Base-by-base conservation (phyloP, 805 yeast genomes). In the Saccharomyces jurei region DNA sequence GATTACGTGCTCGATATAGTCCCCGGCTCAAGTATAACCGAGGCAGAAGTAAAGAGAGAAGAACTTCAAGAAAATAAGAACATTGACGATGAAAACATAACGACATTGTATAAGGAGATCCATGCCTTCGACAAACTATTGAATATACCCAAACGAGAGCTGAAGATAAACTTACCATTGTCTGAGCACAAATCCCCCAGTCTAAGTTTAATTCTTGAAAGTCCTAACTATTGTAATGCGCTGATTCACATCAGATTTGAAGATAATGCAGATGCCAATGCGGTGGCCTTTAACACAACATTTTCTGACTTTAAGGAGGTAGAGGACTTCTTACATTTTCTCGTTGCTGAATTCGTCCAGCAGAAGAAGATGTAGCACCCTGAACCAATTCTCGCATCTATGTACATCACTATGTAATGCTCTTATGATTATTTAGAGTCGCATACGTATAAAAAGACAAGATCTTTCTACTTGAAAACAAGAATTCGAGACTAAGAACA, bases 281-380 rank as follows among this genome's bases (percentile, higher is more conserved):
- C 44, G 25, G 56, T 50, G 13, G 41, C 54, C 13, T 68, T 66
- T 48, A 62, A 67, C 44, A 60, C 71, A 13, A 57, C 58, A 14
- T 69, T 69, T 55, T 56, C 69, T 0, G 71, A 69, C 46, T 67
- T 69, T 49, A 67, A 67, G 51, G 72, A 67, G 50, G 54, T 67
- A 17, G 73, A 69, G 55, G 73, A 69, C 41, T 68, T 68, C 46
- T 55, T 68, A 49, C 67, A 66, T 56, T 69, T 68, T 51, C 61
- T 69, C 27, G 62, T 67, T 11, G 58, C 56, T 49, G 71, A 68
- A 51, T 67, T 63, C 50, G 55, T 63, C 41, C 55, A 62, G 47
- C 52, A 48, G 21, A 29, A 48, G 41, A 41, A 49, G 46, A n/a
- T 28, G 14, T 46, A 36, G 17, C 10, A 6, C 21, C 11, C 13